Evolutionary conservation across 1,284 basidiomycete species (phyloP).

Genomic region (Trichosporon sp.): DNA sequence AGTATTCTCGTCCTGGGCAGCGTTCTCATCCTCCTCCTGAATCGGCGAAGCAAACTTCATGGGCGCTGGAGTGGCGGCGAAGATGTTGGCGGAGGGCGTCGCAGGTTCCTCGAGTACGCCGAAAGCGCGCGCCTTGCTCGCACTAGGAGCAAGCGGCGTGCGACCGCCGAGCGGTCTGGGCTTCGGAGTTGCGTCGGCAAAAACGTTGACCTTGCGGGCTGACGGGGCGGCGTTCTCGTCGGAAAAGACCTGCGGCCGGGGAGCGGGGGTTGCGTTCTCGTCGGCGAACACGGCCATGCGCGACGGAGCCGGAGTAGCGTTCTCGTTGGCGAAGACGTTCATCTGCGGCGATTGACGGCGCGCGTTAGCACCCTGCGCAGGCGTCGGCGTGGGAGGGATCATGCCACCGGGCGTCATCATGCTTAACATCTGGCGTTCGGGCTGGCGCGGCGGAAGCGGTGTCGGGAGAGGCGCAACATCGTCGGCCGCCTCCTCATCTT

Average conservation of each 20-base stretch:
- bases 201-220: slow-evolving; percentile 46
- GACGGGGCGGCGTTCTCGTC: slow-evolving; percentile 38
- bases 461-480: slow-evolving; percentile 45
- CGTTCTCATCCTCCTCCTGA: slow-evolving; percentile 25
- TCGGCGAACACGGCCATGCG: slow-evolving; percentile 35
- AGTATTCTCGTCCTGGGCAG: slow-evolving; percentile 20
- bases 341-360: slow-evolving; percentile 11
- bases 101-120: slow-evolving; percentile 46
- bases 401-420: slow-evolving; percentile 48
- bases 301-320: not conserved
- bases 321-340: slow-evolving; percentile 26
- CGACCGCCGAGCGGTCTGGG: slow-evolving; percentile 42
- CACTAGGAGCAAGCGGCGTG: slow-evolving; percentile 36
- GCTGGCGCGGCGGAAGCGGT: slow-evolving; percentile 43
- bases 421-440: slow-evolving; percentile 25
- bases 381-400: slow-evolving; percentile 57
- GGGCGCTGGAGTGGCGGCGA: slow-evolving; percentile 20
- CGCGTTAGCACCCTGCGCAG: slow-evolving; percentile 31
- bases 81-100: slow-evolving; percentile 32
- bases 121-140: slow-evolving; percentile 43
- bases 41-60: slow-evolving; percentile 10
- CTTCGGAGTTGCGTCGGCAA: slow-evolving; percentile 49
- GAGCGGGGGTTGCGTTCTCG: slow-evolving; percentile 34
- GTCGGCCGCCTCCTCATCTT: slow-evolving; percentile 47
- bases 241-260: slow-evolving; percentile 41